A percentile compares a stretch with the other conserved stretches of the same genome.
phyloP scores from a whole-genome alignment of 1,139 yeast genomes.

The Pichia sp. region DNA sequence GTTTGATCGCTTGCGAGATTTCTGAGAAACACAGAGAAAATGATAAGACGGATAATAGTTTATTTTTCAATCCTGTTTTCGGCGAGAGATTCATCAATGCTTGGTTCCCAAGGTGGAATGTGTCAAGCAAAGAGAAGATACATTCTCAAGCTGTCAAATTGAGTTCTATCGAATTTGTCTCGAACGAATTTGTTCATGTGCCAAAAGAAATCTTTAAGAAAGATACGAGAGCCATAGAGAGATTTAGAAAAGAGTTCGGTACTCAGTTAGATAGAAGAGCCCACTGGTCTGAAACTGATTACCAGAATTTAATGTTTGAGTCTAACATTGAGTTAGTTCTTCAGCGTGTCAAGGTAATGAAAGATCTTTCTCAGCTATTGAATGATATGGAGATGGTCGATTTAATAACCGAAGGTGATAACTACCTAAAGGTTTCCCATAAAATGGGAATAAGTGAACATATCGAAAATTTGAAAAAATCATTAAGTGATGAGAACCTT shows the following conservation, averaged over 20 bases:
- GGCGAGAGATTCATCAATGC: constrained; percentile 21
- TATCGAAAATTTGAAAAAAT: constrained; percentile 52
- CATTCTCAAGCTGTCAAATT: constrained; percentile 42
- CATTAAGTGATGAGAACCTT: constrained; percentile 81
- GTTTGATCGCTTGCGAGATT: constrained; percentile 6
- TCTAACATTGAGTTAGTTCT: constrained; percentile 48
- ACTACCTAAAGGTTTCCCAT: constrained; percentile 46
- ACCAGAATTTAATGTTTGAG: constrained; percentile 44
- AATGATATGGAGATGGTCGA: constrained; percentile 30
- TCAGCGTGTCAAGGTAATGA: constrained; percentile 1
- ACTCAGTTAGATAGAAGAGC: constrained; percentile 31
- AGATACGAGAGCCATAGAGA: not conserved
- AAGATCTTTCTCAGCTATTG: constrained; percentile 28
- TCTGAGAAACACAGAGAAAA: not conserved
- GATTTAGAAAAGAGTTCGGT: not conserved
- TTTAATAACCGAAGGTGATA: constrained; percentile 41
- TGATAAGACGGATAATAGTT: constrained; percentile 7
- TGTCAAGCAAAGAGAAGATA: constrained; percentile 26
- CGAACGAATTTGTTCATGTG: constrained; percentile 42
- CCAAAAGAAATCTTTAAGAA: constrained; percentile 16
- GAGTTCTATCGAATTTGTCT: constrained; percentile 46
- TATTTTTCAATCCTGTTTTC: constrained; percentile 26
- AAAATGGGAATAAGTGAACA: constrained; percentile 45
- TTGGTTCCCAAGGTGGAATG: constrained; percentile 31
- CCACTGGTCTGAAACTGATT: constrained; percentile 42